phyloP scores from a whole-genome alignment of 192 early-diverging fungal species.

The Rhizophagus clarus region DNA sequence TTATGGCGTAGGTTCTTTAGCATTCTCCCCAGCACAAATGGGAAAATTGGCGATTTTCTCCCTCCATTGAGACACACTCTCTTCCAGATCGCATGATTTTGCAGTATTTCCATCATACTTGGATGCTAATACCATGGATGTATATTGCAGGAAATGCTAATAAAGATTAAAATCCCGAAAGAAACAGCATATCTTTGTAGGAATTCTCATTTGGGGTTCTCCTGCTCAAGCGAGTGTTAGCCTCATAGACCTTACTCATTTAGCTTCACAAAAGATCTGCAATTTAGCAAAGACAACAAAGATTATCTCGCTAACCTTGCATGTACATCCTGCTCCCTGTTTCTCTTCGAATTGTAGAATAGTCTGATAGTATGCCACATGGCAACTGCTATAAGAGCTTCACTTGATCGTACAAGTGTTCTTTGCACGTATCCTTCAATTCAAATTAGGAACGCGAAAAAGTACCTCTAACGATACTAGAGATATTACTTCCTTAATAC shows the following conservation, averaged over 20 bases:
- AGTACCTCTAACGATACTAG: no score
- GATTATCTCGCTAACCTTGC: conserved; percentile 2
- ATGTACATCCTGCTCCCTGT: not conserved
- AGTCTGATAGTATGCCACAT: conserved; percentile 6
- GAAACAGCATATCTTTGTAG: not conserved
- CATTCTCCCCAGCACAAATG: not conserved
- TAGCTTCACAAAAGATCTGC: conserved; percentile 17
- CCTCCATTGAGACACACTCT: not conserved
- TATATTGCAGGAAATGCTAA: not conserved
- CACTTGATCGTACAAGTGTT: conserved; percentile 13
- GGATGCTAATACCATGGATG: not conserved
- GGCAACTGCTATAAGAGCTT: not conserved
- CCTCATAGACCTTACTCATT: not conserved
- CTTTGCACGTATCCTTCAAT: not conserved
- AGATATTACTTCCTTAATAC: no score
- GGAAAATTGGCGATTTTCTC: not conserved
- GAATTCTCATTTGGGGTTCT: not conserved
- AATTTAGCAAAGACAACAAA: conserved; percentile 12
- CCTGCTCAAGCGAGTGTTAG: not conserved
- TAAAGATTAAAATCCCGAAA: not conserved
- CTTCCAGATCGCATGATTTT: not conserved
- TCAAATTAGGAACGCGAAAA: no score
- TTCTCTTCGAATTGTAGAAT: not conserved
- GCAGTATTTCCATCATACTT: not conserved
- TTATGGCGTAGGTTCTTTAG: not conserved